phyloP scores from a whole-genome alignment of 768 basidiomycete species.

The Thelephora ganbajun region DNA sequence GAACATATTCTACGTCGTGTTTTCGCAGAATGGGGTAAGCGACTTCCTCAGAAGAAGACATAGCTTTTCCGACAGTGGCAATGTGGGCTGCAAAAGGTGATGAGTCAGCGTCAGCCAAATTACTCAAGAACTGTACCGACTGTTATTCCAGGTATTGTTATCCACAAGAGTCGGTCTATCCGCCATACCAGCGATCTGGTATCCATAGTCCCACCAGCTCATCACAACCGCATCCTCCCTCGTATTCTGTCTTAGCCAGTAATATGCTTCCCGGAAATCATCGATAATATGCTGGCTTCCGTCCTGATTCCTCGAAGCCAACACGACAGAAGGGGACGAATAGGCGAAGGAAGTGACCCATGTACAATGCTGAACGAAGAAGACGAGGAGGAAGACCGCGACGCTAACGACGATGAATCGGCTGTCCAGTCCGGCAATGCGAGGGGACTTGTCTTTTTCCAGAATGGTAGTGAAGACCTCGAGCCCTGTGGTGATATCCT shows the following conservation, averaged over 20 bases:
- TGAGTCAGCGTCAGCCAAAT: not conserved
- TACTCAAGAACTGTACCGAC: slow-evolving; percentile 30
- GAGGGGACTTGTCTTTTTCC: slow-evolving; percentile 23
- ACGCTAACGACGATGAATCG: slow-evolving; percentile 66
- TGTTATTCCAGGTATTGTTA: slow-evolving; percentile 99
- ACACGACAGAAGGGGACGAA: slow-evolving; percentile 94
- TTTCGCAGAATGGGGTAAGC: slow-evolving; percentile 95
- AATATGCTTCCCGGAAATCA: slow-evolving; percentile 98
- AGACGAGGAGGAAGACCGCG: slow-evolving; percentile 60
- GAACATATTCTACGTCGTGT: slow-evolving; percentile 95
- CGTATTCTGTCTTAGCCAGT: slow-evolving; percentile 96
- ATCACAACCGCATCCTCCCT: slow-evolving; percentile 84
- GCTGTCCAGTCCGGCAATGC: slow-evolving; percentile 77
- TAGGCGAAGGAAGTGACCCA: slow-evolving; percentile 93
- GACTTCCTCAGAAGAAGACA: slow-evolving; percentile 87
- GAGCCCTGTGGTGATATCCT: slow-evolving; percentile 21
- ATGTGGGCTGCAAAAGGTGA: slow-evolving; percentile 58
- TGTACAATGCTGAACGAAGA: slow-evolving; percentile 95
- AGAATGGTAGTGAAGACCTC: slow-evolving; percentile 7
- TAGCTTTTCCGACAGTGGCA: slow-evolving; percentile 97
- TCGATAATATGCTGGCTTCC: slow-evolving; percentile 93
- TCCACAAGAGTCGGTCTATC: slow-evolving; percentile 93
- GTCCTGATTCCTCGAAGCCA: slow-evolving; percentile 66
- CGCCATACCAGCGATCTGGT: slow-evolving; percentile 99
- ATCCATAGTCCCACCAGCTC: slow-evolving; percentile 99